These are phyloP conservation scores for Juncus effusus DNA, from an alignment of 176 grass and related monocot species.

Conservation along the genomic window DNA sequence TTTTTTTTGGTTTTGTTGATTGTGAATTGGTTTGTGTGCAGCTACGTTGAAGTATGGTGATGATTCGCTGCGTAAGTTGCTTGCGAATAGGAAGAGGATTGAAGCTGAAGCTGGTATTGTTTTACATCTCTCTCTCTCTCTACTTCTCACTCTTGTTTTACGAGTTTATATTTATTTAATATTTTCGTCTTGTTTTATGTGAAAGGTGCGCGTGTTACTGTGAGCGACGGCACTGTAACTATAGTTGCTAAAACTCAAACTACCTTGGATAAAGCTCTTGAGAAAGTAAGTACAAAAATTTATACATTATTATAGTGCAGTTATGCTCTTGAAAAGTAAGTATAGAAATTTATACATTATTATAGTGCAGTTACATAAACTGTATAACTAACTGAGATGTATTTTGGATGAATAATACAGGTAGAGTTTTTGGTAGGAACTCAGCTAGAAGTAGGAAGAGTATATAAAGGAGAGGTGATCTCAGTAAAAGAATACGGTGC, in stretches of 20 bases:
- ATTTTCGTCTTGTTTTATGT: constrained; percentile 1
- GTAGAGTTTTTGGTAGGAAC: constrained; percentile 83
- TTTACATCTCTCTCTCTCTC: constrained; percentile 1
- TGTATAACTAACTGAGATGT: not conserved
- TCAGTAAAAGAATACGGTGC: constrained; percentile 95
- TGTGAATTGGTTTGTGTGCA: too few relatives aligned
- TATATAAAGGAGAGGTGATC: constrained; percentile 76
- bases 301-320: not conserved
- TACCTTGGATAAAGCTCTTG: constrained; percentile 80
- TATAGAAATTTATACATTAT: constrained; percentile 5
- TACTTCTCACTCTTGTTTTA: constrained; percentile 11
- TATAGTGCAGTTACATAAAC: not conserved
- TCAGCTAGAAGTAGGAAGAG: constrained; percentile 77
- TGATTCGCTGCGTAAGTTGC: constrained; percentile 67
- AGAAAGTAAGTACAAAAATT: constrained; percentile 59
- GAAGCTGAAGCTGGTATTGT: constrained; percentile 85
- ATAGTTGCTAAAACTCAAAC: constrained; percentile 96
- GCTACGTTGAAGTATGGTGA: constrained; percentile 68
- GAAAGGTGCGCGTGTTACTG: constrained; percentile 79
- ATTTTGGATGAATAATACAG: constrained; percentile 28
- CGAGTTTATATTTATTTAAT: not conserved
- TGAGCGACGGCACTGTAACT: constrained; percentile 82
- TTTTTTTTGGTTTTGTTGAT: not conserved
- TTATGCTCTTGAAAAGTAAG: constrained; percentile 76
- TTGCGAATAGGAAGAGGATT: constrained; percentile 75